Conservation (phyloP, 1,284 basidiomycete species). For the Irpex lacteus region DNA sequence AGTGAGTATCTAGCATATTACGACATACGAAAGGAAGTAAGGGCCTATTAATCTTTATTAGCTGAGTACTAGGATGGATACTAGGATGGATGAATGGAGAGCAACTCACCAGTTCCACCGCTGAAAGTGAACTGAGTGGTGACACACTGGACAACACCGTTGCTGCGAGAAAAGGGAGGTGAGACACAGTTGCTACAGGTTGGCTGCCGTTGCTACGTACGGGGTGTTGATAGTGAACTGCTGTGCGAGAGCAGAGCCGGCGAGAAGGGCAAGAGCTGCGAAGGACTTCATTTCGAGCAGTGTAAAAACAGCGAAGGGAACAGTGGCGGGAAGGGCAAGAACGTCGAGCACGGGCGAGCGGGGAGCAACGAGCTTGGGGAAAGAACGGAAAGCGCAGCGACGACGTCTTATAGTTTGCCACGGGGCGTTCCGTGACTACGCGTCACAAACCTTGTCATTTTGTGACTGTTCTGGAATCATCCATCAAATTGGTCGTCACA, state of each 20-base stretch:
- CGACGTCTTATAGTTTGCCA: slow-evolving; percentile 10
- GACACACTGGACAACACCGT: slow-evolving; percentile 24
- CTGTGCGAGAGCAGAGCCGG: slow-evolving; percentile 22
- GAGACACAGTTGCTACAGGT: neutral
- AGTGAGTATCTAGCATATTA: neutral
- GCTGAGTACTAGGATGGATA: neutral
- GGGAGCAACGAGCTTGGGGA: slow-evolving; percentile 15
- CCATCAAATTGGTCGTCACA: slow-evolving; percentile 6
- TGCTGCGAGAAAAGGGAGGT: slow-evolving; percentile 14
- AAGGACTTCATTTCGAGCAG: slow-evolving; percentile 17
- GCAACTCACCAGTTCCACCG: slow-evolving; percentile 23
- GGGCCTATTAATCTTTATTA: neutral
- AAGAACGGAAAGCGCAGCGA: slow-evolving; percentile 1
- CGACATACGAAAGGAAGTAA: neutral
- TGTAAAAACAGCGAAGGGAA: neutral
- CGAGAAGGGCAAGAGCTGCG: slow-evolving; percentile 22
- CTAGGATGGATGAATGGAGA: too few relatives aligned
- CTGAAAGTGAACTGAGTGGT: slow-evolving; percentile 25
- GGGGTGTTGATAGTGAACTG: slow-evolving; percentile 29
- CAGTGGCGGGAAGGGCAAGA: slow-evolving; percentile 6
- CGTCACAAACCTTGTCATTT: slow-evolving; percentile 5
- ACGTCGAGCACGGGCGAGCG: slow-evolving; percentile 10
- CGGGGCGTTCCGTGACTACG: slow-evolving; percentile 7
- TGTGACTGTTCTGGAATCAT: slow-evolving; percentile 7
- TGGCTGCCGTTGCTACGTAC: slow-evolving; percentile 17